These are phyloP conservation scores for Rhodotorula sphaerocarpa DNA, from an alignment of 768 basidiomycete species.

Conservation along the genomic window DNA sequence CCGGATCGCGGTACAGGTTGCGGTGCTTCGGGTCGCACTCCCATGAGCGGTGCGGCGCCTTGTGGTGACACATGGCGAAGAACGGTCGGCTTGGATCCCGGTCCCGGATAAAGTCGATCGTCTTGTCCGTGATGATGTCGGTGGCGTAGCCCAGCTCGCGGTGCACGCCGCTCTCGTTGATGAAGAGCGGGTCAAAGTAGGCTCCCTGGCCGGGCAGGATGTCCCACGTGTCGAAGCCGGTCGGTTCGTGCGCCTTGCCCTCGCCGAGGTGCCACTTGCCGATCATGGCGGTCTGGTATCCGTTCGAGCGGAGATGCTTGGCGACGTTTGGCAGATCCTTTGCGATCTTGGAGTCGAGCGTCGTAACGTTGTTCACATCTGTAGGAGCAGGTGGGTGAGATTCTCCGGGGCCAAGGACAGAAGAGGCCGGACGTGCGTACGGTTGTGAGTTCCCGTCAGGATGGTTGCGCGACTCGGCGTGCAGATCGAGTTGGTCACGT, in stretches of 20 bases:
- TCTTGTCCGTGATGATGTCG: slow-evolving; percentile 37
- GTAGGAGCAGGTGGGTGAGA: slow-evolving; percentile 14
- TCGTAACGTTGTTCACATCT: slow-evolving; percentile 20
- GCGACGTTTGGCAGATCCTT: slow-evolving; percentile 32
- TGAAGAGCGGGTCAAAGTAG: slow-evolving; percentile 35
- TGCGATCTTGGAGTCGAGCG: slow-evolving; percentile 22
- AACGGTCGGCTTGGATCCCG: slow-evolving; percentile 30
- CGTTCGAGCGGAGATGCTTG: slow-evolving; percentile 22
- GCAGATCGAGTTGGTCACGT: slow-evolving; percentile 33
- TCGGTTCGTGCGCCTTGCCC: slow-evolving; percentile 30
- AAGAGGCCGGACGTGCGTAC: not conserved
- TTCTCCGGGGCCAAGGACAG: not conserved
- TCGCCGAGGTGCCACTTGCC: slow-evolving; percentile 33
- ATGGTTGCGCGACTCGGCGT: slow-evolving; percentile 3
- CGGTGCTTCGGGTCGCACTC: slow-evolving; percentile 34
- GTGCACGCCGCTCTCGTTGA: slow-evolving; percentile 4
- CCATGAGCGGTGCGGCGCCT: slow-evolving; percentile 38
- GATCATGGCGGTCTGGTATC: slow-evolving; percentile 29
- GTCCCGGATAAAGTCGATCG: slow-evolving; percentile 31
- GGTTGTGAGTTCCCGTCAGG: not conserved
- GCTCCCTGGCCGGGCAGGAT: slow-evolving; percentile 34
- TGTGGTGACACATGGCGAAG: slow-evolving; percentile 39
- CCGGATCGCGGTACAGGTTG: slow-evolving; percentile 33
- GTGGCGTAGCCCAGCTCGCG: slow-evolving; percentile 27
- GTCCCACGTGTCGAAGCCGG: slow-evolving; percentile 35